Evolutionary conservation across 164 flowering plant genomes (phyloP).

Genomic region (Saururus chinensis): DNA sequence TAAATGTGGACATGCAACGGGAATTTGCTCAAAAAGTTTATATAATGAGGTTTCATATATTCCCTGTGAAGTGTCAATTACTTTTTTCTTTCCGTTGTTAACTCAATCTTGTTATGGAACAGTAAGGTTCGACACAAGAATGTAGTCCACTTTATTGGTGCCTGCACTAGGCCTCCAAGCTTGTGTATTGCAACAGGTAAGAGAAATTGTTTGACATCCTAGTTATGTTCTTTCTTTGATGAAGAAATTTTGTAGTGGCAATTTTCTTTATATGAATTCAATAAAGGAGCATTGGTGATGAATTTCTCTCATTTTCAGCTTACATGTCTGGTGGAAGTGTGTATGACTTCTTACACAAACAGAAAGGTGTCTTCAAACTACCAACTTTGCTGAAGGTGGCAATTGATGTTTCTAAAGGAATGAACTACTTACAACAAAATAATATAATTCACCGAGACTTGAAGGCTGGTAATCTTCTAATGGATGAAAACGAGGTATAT

Average conservation of each 20-base stretch:
- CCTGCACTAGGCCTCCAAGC: constrained; percentile 80
- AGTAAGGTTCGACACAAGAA: constrained; percentile 98
- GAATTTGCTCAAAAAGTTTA: constrained; percentile 91
- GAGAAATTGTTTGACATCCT: not conserved
- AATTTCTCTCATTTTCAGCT: constrained; percentile 31
- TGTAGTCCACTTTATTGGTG: constrained; percentile 99
- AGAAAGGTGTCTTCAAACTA: constrained; percentile 69
- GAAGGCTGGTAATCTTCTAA: constrained; percentile 93
- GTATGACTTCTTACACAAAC: constrained; percentile 86
- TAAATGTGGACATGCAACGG: constrained; percentile 56
- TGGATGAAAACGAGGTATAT: constrained; percentile 96
- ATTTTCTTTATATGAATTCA: not conserved
- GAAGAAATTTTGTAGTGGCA: not conserved
- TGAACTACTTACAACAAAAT: constrained; percentile 95
- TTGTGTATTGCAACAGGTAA: constrained; percentile 95
- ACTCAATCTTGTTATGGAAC: constrained; percentile 13
- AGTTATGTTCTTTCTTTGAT: not conserved
- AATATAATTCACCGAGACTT: constrained; percentile 94
- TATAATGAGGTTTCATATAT: constrained; percentile 60
- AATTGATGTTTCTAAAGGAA: constrained; percentile 86
- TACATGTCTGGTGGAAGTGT: constrained; percentile 95
- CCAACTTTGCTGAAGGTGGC: constrained; percentile 81
- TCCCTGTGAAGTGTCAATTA: not conserved
- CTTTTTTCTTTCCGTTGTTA: constrained; percentile 5
- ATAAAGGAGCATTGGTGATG: not conserved